A percentile compares a stretch with the other conserved stretches of the same genome.
These are phyloP conservation scores for Sanguinoderma infundibulare DNA, from an alignment of 1,284 basidiomycete genomes.

Conservation along the genomic window DNA sequence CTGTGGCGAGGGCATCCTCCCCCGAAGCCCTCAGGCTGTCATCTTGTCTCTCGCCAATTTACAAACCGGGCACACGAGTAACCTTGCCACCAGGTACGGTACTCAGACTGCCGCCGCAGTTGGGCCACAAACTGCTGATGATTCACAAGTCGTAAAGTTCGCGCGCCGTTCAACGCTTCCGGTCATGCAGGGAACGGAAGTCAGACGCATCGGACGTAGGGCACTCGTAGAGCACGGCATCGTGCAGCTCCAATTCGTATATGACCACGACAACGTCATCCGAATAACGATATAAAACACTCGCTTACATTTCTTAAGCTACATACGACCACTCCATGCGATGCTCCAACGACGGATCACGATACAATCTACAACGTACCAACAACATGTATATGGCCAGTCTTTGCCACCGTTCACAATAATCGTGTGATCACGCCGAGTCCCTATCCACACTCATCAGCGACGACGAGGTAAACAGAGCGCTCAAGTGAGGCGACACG, in stretches of 20 bases:
- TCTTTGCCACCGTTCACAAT: constrained; percentile 27
- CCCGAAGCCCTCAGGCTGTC: background rate
- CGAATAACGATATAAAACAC: background rate
- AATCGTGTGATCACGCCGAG: constrained; percentile 42
- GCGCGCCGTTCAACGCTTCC: too few species aligned
- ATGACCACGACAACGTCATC: background rate
- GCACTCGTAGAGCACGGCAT: background rate
- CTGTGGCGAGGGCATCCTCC: background rate
- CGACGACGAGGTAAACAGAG: background rate
- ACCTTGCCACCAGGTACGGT: background rate
- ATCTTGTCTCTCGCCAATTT: background rate
- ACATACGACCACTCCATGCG: constrained; percentile 6
- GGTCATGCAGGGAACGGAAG: background rate
- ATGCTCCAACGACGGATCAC: constrained; percentile 3
- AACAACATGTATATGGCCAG: background rate
- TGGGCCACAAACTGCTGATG: too few species aligned
- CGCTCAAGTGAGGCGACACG: background rate
- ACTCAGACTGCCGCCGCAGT: background rate
- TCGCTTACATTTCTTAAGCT: constrained; percentile 1
- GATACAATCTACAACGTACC: background rate
- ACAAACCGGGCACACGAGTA: background rate
- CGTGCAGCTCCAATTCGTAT: background rate
- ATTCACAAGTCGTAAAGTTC: too few species aligned
- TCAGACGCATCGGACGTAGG: background rate
- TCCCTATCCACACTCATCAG: constrained; percentile 31